A percentile compares a stretch with the other conserved stretches of the same genome.
Evolutionary conservation across 768 basidiomycete genomes (phyloP).

Genomic region (Astraeus odoratus): DNA sequence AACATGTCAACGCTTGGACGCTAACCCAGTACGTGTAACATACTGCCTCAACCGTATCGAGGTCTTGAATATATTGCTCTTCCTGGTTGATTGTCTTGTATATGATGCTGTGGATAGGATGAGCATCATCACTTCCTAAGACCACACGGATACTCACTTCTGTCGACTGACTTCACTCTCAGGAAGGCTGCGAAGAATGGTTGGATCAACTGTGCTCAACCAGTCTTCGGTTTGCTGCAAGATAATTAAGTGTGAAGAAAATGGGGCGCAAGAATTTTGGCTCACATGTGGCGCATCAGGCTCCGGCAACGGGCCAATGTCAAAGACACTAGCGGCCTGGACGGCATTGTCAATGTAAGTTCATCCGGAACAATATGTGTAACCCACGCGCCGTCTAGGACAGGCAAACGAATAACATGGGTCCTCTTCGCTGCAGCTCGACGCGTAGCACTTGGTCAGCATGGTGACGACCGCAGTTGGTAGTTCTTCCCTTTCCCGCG

Average conservation of each 20-base stretch:
- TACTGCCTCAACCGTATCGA: slow-evolving; percentile 76
- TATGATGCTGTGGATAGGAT: slow-evolving; percentile 45
- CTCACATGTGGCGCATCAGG: slow-evolving; percentile 27
- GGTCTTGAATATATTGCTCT: slow-evolving; percentile 82
- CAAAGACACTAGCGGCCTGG: slow-evolving; percentile 19
- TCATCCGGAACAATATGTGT: neutral
- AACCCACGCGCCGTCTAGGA: slow-evolving; percentile 53
- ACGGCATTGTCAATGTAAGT: slow-evolving; percentile 10
- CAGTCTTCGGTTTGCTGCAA: slow-evolving; percentile 38
- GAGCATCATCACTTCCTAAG: neutral
- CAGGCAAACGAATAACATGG: slow-evolving; percentile 83
- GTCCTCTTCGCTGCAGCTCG: slow-evolving; percentile 73
- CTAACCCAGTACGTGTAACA: slow-evolving; percentile 10
- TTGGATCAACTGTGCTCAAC: slow-evolving; percentile 43
- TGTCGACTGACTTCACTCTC: slow-evolving; percentile 79
- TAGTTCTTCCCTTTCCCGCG: slow-evolving; percentile 60
- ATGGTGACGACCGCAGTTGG: slow-evolving; percentile 89
- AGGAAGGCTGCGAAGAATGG: slow-evolving; percentile 50
- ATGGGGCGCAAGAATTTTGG: slow-evolving; percentile 23
- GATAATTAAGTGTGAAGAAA: neutral
- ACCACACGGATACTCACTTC: slow-evolving; percentile 33
- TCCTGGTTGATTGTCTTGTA: slow-evolving; percentile 86
- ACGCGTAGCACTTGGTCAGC: slow-evolving; percentile 85
- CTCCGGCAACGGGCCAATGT: slow-evolving; percentile 14
- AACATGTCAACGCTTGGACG: slow-evolving; percentile 27